Percentiles rank a stretch among this genome's conserved stretches.
Evolutionary conservation across 805 yeast genomes (phyloP).

Genomic region (Candida railenensis): DNA sequence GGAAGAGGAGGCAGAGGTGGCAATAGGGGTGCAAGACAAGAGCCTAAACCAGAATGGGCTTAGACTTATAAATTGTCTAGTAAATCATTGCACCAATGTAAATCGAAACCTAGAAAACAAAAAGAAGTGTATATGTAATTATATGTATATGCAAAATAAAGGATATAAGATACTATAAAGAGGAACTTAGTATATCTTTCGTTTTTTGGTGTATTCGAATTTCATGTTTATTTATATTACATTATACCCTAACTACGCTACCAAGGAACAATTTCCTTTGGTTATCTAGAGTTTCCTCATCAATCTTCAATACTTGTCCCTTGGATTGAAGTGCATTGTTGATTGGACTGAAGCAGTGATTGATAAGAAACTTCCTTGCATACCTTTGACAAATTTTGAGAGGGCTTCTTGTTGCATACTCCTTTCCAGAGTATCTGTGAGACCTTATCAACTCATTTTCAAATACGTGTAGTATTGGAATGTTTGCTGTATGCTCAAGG

Average conservation of each 20-base stretch:
- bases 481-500: background rate
- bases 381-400: slow-evolving; percentile 10
- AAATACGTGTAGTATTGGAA: slow-evolving; percentile 28
- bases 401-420: slow-evolving; percentile 17
- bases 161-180: too few relatives aligned
- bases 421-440: slow-evolving; percentile 15
- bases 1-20: slow-evolving; percentile 16
- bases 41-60: slow-evolving; percentile 32
- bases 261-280: slow-evolving; percentile 1
- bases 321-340: slow-evolving; percentile 10
- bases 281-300: slow-evolving; percentile 1
- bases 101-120: too few relatives aligned
- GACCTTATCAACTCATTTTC: slow-evolving; percentile 27
- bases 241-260: slow-evolving; percentile 2
- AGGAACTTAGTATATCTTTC: too few relatives aligned
- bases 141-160: background rate
- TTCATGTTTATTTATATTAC: too few relatives aligned
- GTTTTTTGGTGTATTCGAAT: too few relatives aligned
- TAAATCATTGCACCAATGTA: too few relatives aligned
- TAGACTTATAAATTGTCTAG: too few relatives aligned
- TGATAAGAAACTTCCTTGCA: slow-evolving; percentile 19
- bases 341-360: slow-evolving; percentile 26
- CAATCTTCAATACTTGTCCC: slow-evolving; percentile 14
- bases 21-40: slow-evolving; percentile 16
- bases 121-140: background rate